Conservation (phyloP, 2,329 filamentous ascomycete species). For the Aspergillus bombycis region DNA sequence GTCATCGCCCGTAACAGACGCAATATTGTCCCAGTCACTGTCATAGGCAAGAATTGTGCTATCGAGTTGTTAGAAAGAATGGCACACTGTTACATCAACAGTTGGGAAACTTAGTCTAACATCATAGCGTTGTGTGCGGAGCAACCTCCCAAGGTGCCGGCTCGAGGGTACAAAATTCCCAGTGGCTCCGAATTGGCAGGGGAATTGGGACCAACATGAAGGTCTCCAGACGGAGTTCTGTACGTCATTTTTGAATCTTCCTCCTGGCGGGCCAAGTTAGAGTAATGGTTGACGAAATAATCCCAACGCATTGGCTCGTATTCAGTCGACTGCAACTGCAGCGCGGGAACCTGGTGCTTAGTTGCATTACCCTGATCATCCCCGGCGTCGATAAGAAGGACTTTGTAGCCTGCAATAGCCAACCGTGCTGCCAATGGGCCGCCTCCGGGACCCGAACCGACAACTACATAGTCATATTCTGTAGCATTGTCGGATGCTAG, state of each 20-base stretch:
- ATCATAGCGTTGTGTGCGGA: slow-evolving; percentile 65
- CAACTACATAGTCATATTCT: slow-evolving; percentile 64
- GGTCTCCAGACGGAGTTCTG: slow-evolving; percentile 52
- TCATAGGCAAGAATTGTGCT: slow-evolving; percentile 58
- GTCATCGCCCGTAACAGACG: slow-evolving; percentile 59
- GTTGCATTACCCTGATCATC: slow-evolving; percentile 57
- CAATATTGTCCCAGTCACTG: slow-evolving; percentile 62
- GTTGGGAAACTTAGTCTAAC: slow-evolving; percentile 16
- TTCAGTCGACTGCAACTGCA: slow-evolving; percentile 58
- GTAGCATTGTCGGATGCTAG: background rate
- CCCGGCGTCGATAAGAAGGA: slow-evolving; percentile 64
- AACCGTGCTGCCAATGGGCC: slow-evolving; percentile 62
- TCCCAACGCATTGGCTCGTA: slow-evolving; percentile 63
- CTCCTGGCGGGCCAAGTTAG: slow-evolving; percentile 55
- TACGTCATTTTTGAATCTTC: slow-evolving; percentile 64
- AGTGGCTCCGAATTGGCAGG: slow-evolving; percentile 54
- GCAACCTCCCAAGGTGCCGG: slow-evolving; percentile 60
- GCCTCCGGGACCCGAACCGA: slow-evolving; percentile 64
- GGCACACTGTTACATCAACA: background rate
- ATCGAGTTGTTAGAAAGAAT: slow-evolving; percentile 7
- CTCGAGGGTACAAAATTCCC: slow-evolving; percentile 61
- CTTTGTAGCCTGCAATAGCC: slow-evolving; percentile 62
- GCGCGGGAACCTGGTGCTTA: slow-evolving; percentile 59
- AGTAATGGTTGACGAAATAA: slow-evolving; percentile 66
- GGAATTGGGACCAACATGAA: slow-evolving; percentile 58